A percentile compares a stretch with the other conserved stretches of the same genome.
Conservation (phyloP, 1,139 yeast species). For the Taphrina betulina region DNA sequence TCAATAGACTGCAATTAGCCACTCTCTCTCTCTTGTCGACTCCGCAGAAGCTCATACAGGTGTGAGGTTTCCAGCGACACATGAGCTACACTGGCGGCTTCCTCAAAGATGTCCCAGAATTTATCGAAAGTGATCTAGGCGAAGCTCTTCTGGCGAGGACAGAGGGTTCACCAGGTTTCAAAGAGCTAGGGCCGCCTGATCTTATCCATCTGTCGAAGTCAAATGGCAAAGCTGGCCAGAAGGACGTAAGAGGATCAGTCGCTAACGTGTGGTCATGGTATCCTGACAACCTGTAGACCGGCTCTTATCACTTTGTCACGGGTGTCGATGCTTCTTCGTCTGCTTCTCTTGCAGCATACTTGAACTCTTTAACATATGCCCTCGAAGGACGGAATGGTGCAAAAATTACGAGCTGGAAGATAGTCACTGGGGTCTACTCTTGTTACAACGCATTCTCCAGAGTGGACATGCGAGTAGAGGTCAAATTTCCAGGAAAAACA, state of each 20-base stretch:
- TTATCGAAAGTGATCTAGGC: slow-evolving; percentile 51
- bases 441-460: slow-evolving; percentile 67
- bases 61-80: no score
- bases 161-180: slow-evolving; percentile 50
- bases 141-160: slow-evolving; percentile 55
- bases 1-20: no score
- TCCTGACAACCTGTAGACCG: slow-evolving; percentile 46
- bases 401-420: slow-evolving; percentile 72
- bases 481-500: slow-evolving; percentile 71
- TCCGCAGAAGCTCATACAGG: no score
- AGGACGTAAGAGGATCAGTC: slow-evolving; percentile 45
- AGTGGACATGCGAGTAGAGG: slow-evolving; percentile 69
- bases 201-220: slow-evolving; percentile 64
- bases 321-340: slow-evolving; percentile 63
- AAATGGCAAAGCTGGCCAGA: slow-evolving; percentile 49
- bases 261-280: no score
- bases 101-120: slow-evolving; percentile 34
- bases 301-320: slow-evolving; percentile 68
- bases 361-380: slow-evolving; percentile 67
- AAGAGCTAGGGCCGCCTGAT: slow-evolving; percentile 84
- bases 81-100: slow-evolving; percentile 15
- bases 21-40: no score
- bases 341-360: slow-evolving; percentile 65
- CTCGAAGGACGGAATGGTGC: slow-evolving; percentile 70
- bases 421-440: slow-evolving; percentile 68